Percentiles rank a stretch among this genome's conserved stretches.
Evolutionary conservation across 148 eudicot genomes (phyloP).

Genomic region (Rhododendron ferrugineum): DNA sequence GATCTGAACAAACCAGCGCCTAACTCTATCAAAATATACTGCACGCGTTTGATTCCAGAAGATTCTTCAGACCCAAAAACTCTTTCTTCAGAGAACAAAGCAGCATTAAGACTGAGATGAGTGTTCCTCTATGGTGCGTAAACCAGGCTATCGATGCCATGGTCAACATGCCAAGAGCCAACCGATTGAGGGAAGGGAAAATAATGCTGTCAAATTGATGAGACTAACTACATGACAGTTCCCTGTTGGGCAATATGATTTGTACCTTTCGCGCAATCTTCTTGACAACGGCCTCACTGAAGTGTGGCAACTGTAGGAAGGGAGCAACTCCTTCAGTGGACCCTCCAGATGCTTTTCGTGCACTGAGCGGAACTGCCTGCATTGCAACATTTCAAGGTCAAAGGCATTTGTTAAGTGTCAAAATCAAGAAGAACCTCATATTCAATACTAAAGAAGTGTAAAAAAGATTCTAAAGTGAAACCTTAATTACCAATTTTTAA

Average conservation of each 20-base stretch:
- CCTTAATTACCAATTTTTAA: not conserved
- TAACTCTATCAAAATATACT: not conserved
- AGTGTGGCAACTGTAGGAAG: conserved; percentile 89
- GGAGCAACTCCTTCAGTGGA: conserved; percentile 82
- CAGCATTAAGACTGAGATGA: not conserved
- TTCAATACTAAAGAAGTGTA: not conserved
- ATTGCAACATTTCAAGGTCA: conserved; percentile 2
- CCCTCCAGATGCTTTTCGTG: conserved; percentile 73
- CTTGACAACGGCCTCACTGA: conserved; percentile 62
- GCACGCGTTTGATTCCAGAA: not conserved
- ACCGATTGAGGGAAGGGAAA: not conserved
- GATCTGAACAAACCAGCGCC: not conserved
- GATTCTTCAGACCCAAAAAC: not conserved
- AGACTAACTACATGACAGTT: not conserved
- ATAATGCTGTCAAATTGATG: not conserved
- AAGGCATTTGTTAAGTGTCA: not conserved
- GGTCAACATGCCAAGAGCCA: not conserved
- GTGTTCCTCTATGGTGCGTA: not conserved
- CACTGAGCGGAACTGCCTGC: conserved; percentile 93
- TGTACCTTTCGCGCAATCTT: conserved; percentile 70
- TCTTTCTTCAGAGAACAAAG: not conserved
- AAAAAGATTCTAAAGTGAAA: not conserved
- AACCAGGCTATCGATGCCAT: not conserved
- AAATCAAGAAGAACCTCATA: not conserved
- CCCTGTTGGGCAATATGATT: conserved; percentile 21